Evolutionary conservation across 2,329 filamentous ascomycete genomes (phyloP), one percentile per base, ranked within the genome.

Genomic region (Exophiala sp.): DNA sequence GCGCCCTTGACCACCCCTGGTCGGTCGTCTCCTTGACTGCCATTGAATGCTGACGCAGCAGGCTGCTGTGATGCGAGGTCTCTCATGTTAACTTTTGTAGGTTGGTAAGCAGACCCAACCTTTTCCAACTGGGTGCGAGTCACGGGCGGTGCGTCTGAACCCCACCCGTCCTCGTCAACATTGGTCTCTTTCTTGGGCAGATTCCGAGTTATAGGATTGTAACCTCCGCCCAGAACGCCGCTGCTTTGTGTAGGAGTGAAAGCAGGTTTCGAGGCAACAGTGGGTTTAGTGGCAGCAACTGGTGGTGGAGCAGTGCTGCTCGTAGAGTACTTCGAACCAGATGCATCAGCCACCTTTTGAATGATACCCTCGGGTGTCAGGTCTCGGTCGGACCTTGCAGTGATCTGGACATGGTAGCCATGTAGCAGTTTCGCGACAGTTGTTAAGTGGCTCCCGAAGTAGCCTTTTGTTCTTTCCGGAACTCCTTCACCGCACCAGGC

Each of bases 401-500:
- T 97, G 65, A 99, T 88, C 75, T 99, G 92, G 55, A 99, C 91
- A 71, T 99, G 94, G 72, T 97, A 99, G 62, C 94, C 91, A 75
- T 96, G 91, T 39, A 99, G 82, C 63, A 96, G 80, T 74, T 96
- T 96, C 58, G 91, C 86, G 35, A 97, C 91, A 44, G 90, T 87
- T 57, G 88, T 86, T 44, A 94, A 78, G 73, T 99, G 92, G 74
- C 91, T 96, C 62, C 90, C 96, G 70, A 99, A 99, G 75, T 97
- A 97, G 62, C 94, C 94, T 75, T 97, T 99, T 58, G 92, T 97
- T 66, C 92, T 82, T 75, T 99, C 94, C n/a, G 94, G 94, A 12
- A 99, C 94, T 64, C 94, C 94, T 68, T 95, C 92, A 62, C 94
- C 94, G 71, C 94, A 99, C 88, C 94, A 99, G 62, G 88, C 91